Conservation (phyloP, 345 rosid species). For the Ceriops decandra region DNA sequence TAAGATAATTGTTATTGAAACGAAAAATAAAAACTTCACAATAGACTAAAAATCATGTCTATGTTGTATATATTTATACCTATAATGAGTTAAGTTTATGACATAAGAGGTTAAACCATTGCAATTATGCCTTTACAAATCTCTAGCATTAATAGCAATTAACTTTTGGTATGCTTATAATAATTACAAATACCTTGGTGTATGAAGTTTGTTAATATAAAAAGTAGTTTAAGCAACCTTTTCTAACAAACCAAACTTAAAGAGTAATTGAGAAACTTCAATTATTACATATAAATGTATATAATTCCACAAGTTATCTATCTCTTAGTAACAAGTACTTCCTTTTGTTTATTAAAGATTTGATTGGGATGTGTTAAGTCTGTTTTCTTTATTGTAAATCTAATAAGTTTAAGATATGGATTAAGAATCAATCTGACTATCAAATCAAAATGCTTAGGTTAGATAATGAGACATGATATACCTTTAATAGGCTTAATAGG, state of each 20-base stretch:
- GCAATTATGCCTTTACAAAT: neutral
- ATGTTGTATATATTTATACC: neutral
- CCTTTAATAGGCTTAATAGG: too few relatives aligned
- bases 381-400: too few relatives aligned
- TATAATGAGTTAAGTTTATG: neutral
- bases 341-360: constrained; percentile 10
- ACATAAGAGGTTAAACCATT: neutral
- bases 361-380: too few relatives aligned
- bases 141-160: neutral
- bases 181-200: neutral
- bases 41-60: neutral
- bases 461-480: too few relatives aligned
- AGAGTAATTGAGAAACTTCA: neutral
- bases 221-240: neutral
- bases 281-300: neutral
- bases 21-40: neutral
- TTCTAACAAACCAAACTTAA: neutral
- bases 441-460: too few relatives aligned
- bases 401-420: too few relatives aligned
- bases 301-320: neutral
- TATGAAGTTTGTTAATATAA: neutral
- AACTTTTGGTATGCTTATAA: neutral
- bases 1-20: neutral
- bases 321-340: constrained; percentile 7
- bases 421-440: too few relatives aligned